Evolutionary conservation across 441 rosid species (phyloP).

Genomic region (Raphanus hybrid): DNA sequence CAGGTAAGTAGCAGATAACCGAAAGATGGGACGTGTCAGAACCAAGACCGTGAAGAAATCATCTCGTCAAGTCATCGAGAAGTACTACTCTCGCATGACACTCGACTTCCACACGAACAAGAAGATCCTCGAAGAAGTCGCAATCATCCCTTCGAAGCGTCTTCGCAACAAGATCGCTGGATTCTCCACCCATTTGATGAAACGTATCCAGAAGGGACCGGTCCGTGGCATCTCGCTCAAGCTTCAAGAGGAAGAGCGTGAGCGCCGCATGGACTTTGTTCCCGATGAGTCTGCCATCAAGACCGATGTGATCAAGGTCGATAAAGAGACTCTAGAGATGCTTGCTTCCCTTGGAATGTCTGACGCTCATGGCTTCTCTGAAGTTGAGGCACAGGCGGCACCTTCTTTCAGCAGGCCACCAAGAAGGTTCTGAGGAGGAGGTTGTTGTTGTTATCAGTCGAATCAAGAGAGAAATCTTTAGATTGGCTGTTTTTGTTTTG

Average conservation of each 20-base stretch:
- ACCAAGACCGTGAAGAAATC: conserved; percentile 78
- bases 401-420: conserved; percentile 39
- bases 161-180: conserved; percentile 79
- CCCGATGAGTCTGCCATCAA: conserved; percentile 70
- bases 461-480: not conserved
- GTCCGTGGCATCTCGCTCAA: conserved; percentile 68
- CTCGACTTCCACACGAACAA: conserved; percentile 74
- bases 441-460: not conserved
- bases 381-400: conserved; percentile 51
- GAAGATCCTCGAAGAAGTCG: conserved; percentile 71
- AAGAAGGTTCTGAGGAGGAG: conserved; percentile 35
- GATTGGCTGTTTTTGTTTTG: not conserved
- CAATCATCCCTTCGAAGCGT: conserved; percentile 71
- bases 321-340: conserved; percentile 73
- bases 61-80: conserved; percentile 73
- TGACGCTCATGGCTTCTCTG: conserved; percentile 52
- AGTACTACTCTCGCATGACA: conserved; percentile 52
- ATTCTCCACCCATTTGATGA: conserved; percentile 68
- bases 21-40: conserved; percentile 68
- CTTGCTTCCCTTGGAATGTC: conserved; percentile 70
- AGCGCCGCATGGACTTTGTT: conserved; percentile 77
- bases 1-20: conserved; percentile 24
- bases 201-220: conserved; percentile 64
- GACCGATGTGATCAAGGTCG: conserved; percentile 60
- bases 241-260: conserved; percentile 75